Conservation (phyloP, 768 basidiomycete species). For the Tephrocybe sp. region DNA sequence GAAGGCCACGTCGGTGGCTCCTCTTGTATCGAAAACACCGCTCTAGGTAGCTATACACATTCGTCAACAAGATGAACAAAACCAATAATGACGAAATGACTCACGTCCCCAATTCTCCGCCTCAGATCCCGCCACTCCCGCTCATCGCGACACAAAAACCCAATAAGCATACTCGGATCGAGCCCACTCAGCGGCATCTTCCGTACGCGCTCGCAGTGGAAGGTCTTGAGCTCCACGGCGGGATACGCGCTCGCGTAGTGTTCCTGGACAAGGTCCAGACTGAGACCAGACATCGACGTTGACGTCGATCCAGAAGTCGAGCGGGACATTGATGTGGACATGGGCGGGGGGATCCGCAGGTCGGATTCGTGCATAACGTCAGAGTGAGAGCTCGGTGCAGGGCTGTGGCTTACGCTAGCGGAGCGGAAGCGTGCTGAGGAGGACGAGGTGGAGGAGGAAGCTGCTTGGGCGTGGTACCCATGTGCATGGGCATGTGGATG, state of each 20-base stretch:
- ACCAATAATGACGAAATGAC: constrained; percentile 21
- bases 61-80: constrained; percentile 2
- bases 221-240: constrained; percentile 73
- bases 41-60: constrained; percentile 46
- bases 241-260: constrained; percentile 77
- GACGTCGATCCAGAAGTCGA: too few species aligned
- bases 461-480: too few species aligned
- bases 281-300: too few species aligned
- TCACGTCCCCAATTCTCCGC: constrained; percentile 66
- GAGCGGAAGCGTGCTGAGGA: constrained; percentile 17
- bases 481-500: not conserved
- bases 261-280: constrained; percentile 47
- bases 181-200: constrained; percentile 91
- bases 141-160: constrained; percentile 84
- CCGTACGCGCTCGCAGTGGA: constrained; percentile 94
- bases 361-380: constrained; percentile 22
- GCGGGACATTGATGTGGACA: not conserved
- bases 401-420: constrained; percentile 20
- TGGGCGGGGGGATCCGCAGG: not conserved
- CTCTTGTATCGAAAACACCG: constrained; percentile 85
- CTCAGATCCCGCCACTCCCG: constrained; percentile 84
- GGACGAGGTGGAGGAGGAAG: not conserved
- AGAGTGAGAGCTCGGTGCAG: constrained; percentile 10
- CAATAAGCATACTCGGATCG: constrained; percentile 97
- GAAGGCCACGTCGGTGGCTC: constrained; percentile 84